Conservation (phyloP, 257 asterid species). For the Osmanthus fragrans region DNA sequence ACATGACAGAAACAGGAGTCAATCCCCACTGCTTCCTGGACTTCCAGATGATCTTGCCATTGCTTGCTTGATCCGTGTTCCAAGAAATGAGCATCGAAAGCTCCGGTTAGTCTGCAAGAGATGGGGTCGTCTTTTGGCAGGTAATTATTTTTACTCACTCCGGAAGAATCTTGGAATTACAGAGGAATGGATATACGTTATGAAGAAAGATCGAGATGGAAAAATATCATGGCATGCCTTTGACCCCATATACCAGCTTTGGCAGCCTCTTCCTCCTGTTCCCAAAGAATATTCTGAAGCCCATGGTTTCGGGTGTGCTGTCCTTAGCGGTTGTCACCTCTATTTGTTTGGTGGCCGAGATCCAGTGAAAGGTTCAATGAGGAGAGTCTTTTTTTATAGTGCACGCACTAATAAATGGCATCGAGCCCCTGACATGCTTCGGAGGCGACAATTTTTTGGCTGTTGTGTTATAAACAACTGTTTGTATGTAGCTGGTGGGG, state of each 20-base stretch:
- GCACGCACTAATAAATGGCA: constrained; percentile 49
- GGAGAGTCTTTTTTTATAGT: constrained; percentile 42
- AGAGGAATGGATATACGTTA: constrained; percentile 48
- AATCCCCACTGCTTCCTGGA: constrained; percentile 45
- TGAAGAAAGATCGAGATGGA: constrained; percentile 43
- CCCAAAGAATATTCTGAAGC: constrained; percentile 43
- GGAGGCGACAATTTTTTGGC: constrained; percentile 42
- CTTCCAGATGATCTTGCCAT: constrained; percentile 54
- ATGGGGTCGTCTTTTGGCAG: constrained; percentile 42
- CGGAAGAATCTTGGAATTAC: constrained; percentile 37
- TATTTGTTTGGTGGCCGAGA: constrained; percentile 49
- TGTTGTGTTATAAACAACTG: constrained; percentile 48
- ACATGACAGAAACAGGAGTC: constrained; percentile 39
- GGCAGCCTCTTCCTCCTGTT: constrained; percentile 49
- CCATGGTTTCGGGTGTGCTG: constrained; percentile 43
- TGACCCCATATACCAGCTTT: constrained; percentile 42
- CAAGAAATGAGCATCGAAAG: constrained; percentile 41
- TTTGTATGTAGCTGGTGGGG: constrained; percentile 50
- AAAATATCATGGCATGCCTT: constrained; percentile 46
- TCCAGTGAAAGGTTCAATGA: constrained; percentile 48
- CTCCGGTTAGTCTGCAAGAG: constrained; percentile 49
- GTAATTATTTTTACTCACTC: constrained; percentile 46
- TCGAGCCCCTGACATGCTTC: constrained; percentile 49
- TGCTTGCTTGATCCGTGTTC: constrained; percentile 50
- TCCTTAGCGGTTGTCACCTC: constrained; percentile 44